Evolutionary conservation across 495 filamentous ascomycete species (phyloP), one percentile per base, ranked within the genome.

Genomic region (Durotheca rogersii): DNA sequence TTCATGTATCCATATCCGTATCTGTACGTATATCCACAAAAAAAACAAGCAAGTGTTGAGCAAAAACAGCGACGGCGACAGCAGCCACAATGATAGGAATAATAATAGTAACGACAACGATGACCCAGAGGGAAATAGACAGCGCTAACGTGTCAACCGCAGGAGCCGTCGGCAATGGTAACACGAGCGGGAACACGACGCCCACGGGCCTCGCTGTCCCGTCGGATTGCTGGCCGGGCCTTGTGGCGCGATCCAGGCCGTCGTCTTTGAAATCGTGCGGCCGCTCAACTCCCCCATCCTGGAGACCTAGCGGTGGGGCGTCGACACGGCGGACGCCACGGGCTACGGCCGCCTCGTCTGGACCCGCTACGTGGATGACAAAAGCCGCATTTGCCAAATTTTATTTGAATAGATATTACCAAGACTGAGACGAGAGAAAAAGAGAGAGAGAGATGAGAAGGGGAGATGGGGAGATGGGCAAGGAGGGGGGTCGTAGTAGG

Each of bases 291-390:
- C 19, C 37, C 38, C 32, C 16, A 18, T 37, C 15, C 35, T 38
- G 3, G 23, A 51, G 32, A 32, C 39, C 0, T 43, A 16, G 39
- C 32, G 38, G 39, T 51, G 39, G 32, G 23, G 39, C 23, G 47
- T 38, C 23, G 20, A 37, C 21, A 38, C 38, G 15, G 23, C 31
- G 2, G 17, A 37, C 11, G 10, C 39, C 3, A 43, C 23, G 2
- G 32, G 38, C 32, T 21, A 43, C 31, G 23, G 4, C 11, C 4
- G n/a, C n/a, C n/a, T 51, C 1, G 30, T 37, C 17, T 43, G 32
- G 39, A 20, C 40, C n/a, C 29, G 11, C 30, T 42, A 50, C n/a
- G 47, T 31, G 1, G 30, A 36, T 37, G 46, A 49, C 19, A 41
- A 35, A 11, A 27, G 17, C 19, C 46, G 46, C 0, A 33, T 34